Evolutionary conservation across 1,284 basidiomycete species (phyloP), one percentile per base, ranked within the genome.

Genomic region (Papiliotrema nemorosa): DNA sequence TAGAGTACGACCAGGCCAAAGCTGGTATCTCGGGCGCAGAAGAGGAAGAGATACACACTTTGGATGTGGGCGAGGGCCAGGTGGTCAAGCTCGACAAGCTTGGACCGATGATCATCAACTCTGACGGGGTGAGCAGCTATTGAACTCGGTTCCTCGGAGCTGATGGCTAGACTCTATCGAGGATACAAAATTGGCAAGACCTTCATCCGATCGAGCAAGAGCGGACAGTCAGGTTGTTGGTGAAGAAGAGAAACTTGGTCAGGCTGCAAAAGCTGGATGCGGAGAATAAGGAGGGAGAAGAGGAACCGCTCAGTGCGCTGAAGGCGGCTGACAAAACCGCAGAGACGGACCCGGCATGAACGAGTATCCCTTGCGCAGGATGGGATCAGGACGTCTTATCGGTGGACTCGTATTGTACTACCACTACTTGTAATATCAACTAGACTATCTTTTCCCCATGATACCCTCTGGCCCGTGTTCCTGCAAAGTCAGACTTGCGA

Each of bases 61-160:
- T 75, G 27, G 64, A 73, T 47, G 50, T 75, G 24, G 63, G 63
- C 20, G 62, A 64, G 44, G 69, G 67, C n/a, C 60, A 64, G 39
- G 55, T 64, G 1, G 55, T 75, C 43, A 69, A 72, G 58, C 57
- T 75, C 0, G 73, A 75, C 51, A 59, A 54, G 27, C 58, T 75
- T 1, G 73, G 73, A 6, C 73, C 73, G 0, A 69, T 75, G 66
- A 72, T 75, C 46, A 62, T 75, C 45, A 74, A 75, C 54, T 64
- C 65, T n/a, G 72, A 75, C 40, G 71, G 72, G 1, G 73, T 75
- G 52, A 58, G 72, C 69, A 13, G 13, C 29, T 31, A 26, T n/a
- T 27, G 26, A 42, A 12, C 9, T 25, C 37, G n/a, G 47, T 25
- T 48, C 18, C 21, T 33, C 29, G 31, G 40, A 21, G 18, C 1